Evolutionary conservation across 1,284 basidiomycete species (phyloP).

Genomic region (Limonomyces culmigenus): DNA sequence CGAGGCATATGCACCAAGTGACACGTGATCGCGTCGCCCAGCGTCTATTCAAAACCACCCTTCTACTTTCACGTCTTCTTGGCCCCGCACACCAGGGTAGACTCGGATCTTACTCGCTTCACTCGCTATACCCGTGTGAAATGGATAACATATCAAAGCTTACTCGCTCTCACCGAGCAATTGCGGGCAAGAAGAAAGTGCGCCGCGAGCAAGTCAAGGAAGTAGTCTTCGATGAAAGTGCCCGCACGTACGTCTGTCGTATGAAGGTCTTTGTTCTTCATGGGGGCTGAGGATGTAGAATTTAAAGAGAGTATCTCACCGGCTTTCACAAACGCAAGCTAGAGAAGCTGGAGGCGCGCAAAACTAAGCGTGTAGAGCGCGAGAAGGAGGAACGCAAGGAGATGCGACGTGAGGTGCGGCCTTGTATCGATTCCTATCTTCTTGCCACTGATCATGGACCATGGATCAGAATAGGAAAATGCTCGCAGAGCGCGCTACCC

Average conservation of each 20-base stretch:
- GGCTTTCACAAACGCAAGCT: constrained; percentile 80
- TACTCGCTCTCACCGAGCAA: constrained; percentile 38
- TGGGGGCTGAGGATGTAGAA: constrained; percentile 5
- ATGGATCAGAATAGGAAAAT: background rate
- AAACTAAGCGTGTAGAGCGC: constrained; percentile 44
- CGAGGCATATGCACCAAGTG: too few species aligned
- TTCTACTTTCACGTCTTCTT: too few species aligned
- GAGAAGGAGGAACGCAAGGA: constrained; percentile 57
- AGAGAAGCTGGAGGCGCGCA: constrained; percentile 53
- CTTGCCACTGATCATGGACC: constrained; percentile 1
- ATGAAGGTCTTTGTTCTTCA: constrained; percentile 1
- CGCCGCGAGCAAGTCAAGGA: constrained; percentile 46
- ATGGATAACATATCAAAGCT: too few species aligned
- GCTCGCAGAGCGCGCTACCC: constrained; percentile 48
- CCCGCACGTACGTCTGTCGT: constrained; percentile 33
- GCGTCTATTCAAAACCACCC: too few species aligned
- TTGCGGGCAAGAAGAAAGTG: constrained; percentile 43
- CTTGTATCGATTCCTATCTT: constrained; percentile 3
- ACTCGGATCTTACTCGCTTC: too few species aligned
- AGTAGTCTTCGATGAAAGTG: constrained; percentile 62
- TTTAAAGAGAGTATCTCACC: constrained; percentile 59
- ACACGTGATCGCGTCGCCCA: too few species aligned
- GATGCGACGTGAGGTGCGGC: constrained; percentile 46
- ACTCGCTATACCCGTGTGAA: too few species aligned
- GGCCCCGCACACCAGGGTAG: too few species aligned